Evolutionary conservation across 202 grass and related monocot species (phyloP), one percentile per base, ranked within the genome.

Genomic region (Schoenoplectus triqueter): DNA sequence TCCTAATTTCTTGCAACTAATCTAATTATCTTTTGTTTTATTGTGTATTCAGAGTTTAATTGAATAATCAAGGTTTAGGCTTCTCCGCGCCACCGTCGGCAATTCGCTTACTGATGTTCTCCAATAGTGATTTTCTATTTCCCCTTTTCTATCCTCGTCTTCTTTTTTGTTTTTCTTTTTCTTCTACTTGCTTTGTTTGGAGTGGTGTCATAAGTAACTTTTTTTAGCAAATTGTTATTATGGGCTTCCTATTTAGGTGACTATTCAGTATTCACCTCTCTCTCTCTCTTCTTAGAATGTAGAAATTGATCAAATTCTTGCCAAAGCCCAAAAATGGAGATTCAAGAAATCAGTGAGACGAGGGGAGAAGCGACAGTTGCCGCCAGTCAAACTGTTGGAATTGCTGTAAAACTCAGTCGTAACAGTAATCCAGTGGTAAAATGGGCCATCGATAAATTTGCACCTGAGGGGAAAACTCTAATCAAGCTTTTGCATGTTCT

Each of bases 371-470:
- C 61, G 81, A 78, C 84, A 84, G 82, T 72, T 64, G 52, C 84
- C 2, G 65, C 64, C 5, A 69, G 82, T 7, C 71, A 74, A 55
- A 91, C 92, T 13, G 85, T 95, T 71, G 95, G 89, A 48, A 69
- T 98, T 78, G 92, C 92, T 10, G 82, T 98, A 63, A 95, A 79
- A 80, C 66, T 88, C 14, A 89, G 88, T 80, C 84, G 62, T 64
- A 92, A 45, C 85, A 92, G 92, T 84, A 92, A 86, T 70, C 84
- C 89, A 79, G 89, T 89, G 6, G 60, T 95, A 54, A 91, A 93
- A 87, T 98, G 95, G 95, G 95, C 95, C 70, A 88, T 95, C 22
- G 91, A 98, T 56, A 98, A 93, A 89, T 93, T 98, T 74, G 78
- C 89, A 10, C 84, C 91, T 5, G 88, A 94, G 78, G 86, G 89